Percentiles rank a stretch among this genome's conserved stretches.
Evolutionary conservation across 2,329 filamentous ascomycete species (phyloP).

Genomic region (Cladosporium sp.): DNA sequence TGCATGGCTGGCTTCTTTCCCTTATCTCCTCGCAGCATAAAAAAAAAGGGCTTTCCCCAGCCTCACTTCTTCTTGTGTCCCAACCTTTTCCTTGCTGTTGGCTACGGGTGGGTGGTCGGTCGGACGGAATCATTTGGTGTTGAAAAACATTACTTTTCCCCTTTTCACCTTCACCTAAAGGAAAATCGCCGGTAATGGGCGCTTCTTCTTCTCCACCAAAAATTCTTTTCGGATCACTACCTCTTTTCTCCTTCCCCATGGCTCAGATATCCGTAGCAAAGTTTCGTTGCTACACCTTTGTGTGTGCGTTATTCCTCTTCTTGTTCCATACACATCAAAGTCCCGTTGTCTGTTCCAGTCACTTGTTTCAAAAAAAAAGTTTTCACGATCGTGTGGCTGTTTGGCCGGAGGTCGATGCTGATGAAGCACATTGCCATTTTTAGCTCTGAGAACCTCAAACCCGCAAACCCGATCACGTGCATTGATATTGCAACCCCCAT

Average conservation of each 20-base stretch:
- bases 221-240: neutral
- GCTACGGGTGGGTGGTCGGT: neutral
- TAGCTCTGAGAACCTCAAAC: too few species aligned
- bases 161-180: neutral
- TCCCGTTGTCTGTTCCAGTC: neutral
- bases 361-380: neutral
- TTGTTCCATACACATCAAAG: neutral
- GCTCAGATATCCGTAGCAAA: conserved; percentile 2
- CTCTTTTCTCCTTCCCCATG: neutral
- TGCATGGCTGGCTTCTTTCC: neutral
- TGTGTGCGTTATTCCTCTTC: neutral
- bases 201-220: neutral
- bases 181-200: neutral
- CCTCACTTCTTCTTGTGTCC: neutral
- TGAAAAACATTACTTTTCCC: neutral
- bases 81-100: neutral
- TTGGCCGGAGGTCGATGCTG: neutral
- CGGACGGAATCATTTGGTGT: neutral
- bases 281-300: neutral
- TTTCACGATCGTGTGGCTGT: neutral
- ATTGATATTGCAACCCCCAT: neutral
- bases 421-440: neutral
- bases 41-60: neutral
- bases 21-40: neutral
- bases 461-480: neutral